Evolutionary conservation across 805 yeast species (phyloP).

Genomic region (Clavispora carvajalis): DNA sequence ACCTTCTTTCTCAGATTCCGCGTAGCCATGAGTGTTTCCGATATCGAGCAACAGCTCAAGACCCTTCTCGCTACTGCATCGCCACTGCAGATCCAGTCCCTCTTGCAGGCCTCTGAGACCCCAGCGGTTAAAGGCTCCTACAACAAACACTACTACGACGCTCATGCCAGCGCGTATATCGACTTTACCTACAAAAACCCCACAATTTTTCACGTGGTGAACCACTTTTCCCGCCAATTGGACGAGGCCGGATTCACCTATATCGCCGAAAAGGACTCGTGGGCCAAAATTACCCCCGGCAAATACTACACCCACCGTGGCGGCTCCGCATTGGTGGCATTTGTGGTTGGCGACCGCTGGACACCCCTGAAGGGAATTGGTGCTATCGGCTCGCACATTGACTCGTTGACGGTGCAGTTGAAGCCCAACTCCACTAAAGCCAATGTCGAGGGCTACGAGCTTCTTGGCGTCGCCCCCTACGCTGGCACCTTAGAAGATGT

Average conservation of each 20-base stretch:
- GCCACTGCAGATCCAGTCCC: neutral
- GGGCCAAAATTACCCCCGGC: slow-evolving; percentile 47
- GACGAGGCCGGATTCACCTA: slow-evolving; percentile 58
- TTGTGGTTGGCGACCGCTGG: slow-evolving; percentile 65
- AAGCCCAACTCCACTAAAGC: slow-evolving; percentile 66
- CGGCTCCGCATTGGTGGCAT: slow-evolving; percentile 65
- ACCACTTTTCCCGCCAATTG: slow-evolving; percentile 43
- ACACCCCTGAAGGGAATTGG: slow-evolving; percentile 62
- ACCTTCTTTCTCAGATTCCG: neutral
- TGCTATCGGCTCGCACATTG: slow-evolving; percentile 70
- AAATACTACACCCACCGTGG: slow-evolving; percentile 64
- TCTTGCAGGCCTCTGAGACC: neutral
- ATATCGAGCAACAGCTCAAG: neutral
- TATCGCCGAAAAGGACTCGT: slow-evolving; percentile 56
- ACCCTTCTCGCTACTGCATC: neutral
- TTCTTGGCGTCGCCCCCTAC: slow-evolving; percentile 80
- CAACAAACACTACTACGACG: slow-evolving; percentile 17
- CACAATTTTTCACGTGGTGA: slow-evolving; percentile 69
- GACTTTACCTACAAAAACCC: slow-evolving; percentile 70
- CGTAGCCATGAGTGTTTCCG: neutral
- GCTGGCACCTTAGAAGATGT: slow-evolving; percentile 60
- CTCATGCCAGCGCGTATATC: slow-evolving; percentile 47
- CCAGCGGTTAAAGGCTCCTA: slow-evolving; percentile 4
- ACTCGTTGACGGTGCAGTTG: slow-evolving; percentile 60
- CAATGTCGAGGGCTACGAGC: slow-evolving; percentile 66